Percentiles rank a stretch among this genome's conserved stretches.
Conservation (phyloP, 345 rosid genomes). For the Clausena lansium region DNA sequence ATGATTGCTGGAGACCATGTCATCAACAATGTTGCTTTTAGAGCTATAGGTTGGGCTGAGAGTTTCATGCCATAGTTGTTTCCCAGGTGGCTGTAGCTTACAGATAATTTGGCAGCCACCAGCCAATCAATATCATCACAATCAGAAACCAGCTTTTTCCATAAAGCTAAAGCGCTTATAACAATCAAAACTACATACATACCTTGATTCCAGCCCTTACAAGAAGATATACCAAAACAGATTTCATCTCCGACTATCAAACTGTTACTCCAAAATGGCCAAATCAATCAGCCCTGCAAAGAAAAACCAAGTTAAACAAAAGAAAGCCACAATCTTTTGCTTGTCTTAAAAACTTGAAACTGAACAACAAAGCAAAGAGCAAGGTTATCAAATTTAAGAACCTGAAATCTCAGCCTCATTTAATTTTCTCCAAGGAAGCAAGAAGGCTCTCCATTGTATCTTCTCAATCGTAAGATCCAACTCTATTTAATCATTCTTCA, state of each 20-base stretch:
- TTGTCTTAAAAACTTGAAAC: not conserved
- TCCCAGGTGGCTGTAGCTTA: conserved; percentile 76
- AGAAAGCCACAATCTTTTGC: too few relatives aligned
- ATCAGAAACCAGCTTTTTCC: not conserved
- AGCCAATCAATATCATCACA: not conserved
- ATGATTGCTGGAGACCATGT: too few relatives aligned
- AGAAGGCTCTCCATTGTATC: conserved; percentile 83
- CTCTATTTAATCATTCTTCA: conserved; percentile 80
- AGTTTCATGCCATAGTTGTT: too few relatives aligned
- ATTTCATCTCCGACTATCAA: conserved; percentile 75
- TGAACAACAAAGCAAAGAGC: conserved; percentile 50
- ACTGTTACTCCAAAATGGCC: conserved; percentile 71
- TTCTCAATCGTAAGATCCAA: conserved; percentile 94
- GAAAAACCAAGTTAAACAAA: not conserved
- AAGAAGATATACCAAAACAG: conserved; percentile 87
- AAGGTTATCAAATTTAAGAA: too few relatives aligned
- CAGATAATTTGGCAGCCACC: conserved; percentile 71
- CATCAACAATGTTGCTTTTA: too few relatives aligned
- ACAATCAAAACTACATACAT: not conserved
- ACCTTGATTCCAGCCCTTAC: conserved; percentile 98
- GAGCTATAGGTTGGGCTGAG: too few relatives aligned
- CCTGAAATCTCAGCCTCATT: conserved; percentile 71
- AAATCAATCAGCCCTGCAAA: conserved; percentile 74
- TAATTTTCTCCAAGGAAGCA: conserved; percentile 62
- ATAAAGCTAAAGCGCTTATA: not conserved